These are phyloP conservation scores for Coemansia sp. DNA, from an alignment of 192 early-diverging fungal species.

Conservation along the genomic window DNA sequence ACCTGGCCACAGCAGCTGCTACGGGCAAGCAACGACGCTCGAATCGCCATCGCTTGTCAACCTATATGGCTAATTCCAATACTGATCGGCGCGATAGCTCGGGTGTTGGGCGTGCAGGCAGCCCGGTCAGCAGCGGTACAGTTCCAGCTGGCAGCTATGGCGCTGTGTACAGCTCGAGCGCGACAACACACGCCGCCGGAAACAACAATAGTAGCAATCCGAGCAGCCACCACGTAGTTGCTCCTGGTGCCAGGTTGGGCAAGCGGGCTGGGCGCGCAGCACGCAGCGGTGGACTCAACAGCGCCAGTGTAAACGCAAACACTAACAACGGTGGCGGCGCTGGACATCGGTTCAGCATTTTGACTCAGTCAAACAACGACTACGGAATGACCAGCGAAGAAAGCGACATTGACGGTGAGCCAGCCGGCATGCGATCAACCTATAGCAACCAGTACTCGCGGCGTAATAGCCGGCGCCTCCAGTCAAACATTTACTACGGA, in stretches of 20 bases:
- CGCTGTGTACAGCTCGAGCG: slow-evolving; percentile 26
- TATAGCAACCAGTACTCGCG: slow-evolving; percentile 43
- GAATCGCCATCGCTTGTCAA: slow-evolving; percentile 47
- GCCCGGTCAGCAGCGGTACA: slow-evolving; percentile 11
- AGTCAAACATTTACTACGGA: slow-evolving; percentile 46
- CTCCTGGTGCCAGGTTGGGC: neutral
- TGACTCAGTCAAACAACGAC: slow-evolving; percentile 49
- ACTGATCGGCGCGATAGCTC: slow-evolving; percentile 41
- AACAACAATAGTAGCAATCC: slow-evolving; percentile 1
- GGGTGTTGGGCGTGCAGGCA: slow-evolving; percentile 18
- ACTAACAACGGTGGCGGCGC: slow-evolving; percentile 18
- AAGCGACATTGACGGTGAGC: slow-evolving; percentile 48
- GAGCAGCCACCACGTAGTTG: neutral
- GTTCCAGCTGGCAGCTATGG: slow-evolving; percentile 28
- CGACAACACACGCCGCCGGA: slow-evolving; percentile 14
- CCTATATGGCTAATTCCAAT: slow-evolving; percentile 21
- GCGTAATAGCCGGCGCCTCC: slow-evolving; percentile 45
- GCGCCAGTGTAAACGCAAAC: slow-evolving; percentile 19
- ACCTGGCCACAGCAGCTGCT: slow-evolving; percentile 2
- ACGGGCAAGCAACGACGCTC: slow-evolving; percentile 28
- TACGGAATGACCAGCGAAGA: slow-evolving; percentile 45
- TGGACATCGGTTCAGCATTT: slow-evolving; percentile 49
- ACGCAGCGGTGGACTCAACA: neutral
- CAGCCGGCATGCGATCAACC: slow-evolving; percentile 46
- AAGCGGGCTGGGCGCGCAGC: slow-evolving; percentile 4